phyloP scores from a whole-genome alignment of 2,329 filamentous ascomycete genomes.

The Amphichorda felina region DNA sequence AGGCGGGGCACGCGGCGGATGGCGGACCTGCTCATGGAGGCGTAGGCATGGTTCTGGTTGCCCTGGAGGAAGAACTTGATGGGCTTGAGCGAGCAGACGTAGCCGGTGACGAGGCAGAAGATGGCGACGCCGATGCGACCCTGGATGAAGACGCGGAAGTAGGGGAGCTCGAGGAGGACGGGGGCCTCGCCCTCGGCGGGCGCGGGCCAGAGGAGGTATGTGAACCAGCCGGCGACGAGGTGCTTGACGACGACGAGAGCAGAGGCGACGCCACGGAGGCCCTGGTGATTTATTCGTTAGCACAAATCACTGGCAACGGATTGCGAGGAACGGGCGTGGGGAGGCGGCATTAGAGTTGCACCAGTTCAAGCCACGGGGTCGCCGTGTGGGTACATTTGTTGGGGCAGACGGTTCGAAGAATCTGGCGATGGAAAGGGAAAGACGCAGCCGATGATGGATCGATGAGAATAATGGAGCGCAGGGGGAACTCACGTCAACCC shows the following conservation, averaged over 20 bases:
- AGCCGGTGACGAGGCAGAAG: conserved; percentile 54
- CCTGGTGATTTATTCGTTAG: conserved; percentile 19
- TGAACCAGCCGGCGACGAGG: conserved; percentile 37
- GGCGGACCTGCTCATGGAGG: conserved; percentile 41
- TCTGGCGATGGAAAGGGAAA: not conserved
- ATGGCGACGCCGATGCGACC: conserved; percentile 55
- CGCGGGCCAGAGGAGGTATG: conserved; percentile 34
- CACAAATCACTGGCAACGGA: not conserved
- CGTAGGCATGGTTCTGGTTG: conserved; percentile 38
- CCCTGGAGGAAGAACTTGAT: conserved; percentile 42
- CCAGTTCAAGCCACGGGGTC: not conserved
- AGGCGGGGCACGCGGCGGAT: conserved; percentile 46
- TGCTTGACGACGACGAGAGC: conserved; percentile 43
- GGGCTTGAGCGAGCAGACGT: conserved; percentile 51
- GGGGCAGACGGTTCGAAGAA: not conserved
- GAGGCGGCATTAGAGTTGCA: not conserved
- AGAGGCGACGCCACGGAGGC: conserved; percentile 42
- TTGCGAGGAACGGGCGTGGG: not conserved
- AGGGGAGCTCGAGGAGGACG: conserved; percentile 43
- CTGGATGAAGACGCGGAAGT: conserved; percentile 45
- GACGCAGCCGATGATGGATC: not conserved
- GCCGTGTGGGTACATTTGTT: too few species aligned
- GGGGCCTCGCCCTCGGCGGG: conserved; percentile 29
- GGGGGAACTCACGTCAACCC: conserved; percentile 41
- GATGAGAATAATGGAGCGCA: not conserved